Conservation (phyloP, 176 grass and related monocot genomes). For the Guadua angustifolia region DNA sequence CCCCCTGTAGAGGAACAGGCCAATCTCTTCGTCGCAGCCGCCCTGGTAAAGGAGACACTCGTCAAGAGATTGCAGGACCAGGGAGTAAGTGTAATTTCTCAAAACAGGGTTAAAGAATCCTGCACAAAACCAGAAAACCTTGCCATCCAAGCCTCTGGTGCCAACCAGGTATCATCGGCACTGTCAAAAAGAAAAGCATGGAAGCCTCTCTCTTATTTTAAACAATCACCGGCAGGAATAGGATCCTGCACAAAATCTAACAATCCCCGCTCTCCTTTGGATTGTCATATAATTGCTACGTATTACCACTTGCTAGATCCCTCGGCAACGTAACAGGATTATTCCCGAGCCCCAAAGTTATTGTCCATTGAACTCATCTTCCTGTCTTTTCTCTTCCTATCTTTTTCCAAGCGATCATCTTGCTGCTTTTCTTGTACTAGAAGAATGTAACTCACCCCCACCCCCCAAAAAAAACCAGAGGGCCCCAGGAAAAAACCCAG, state of each 20-base stretch:
- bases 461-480: too few relatives aligned
- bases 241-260: too few relatives aligned
- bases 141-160: background rate
- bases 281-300: background rate
- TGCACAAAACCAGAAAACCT: background rate
- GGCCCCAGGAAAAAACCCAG: background rate
- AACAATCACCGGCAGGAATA: background rate
- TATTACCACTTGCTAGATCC: background rate
- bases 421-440: background rate
- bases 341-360: background rate
- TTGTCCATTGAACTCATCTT: background rate
- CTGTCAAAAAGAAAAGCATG: background rate
- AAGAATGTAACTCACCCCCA: background rate
- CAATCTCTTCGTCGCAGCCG: constrained; percentile 83
- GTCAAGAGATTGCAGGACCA: background rate
- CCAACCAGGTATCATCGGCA: background rate
- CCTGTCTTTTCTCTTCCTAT: background rate
- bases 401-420: background rate
- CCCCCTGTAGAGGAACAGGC: constrained; percentile 69
- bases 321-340: background rate
- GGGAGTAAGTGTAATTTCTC: background rate
- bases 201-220: too few relatives aligned
- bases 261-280: background rate
- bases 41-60: constrained; percentile 47
- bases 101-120: background rate